A percentile compares a stretch with the other conserved stretches of the same genome.
Evolutionary conservation across 202 grass and related monocot genomes (phyloP).

Genomic region (Digitaria exilis): DNA sequence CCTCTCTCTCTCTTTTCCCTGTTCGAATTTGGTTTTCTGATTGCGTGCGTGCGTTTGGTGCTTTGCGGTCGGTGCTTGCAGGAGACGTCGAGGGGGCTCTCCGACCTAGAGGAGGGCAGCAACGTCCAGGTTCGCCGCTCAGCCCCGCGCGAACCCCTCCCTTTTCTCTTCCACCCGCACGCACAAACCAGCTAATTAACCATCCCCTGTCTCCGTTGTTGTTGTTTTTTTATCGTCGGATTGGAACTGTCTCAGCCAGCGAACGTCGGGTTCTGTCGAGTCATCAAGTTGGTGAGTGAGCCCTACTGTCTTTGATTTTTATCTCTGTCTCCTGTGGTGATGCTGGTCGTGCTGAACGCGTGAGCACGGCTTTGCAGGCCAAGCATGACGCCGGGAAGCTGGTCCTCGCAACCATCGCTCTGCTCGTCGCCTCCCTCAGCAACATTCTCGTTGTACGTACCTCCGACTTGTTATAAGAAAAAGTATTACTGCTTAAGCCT

Average conservation of each 20-base stretch:
- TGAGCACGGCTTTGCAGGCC: slow-evolving; percentile 58
- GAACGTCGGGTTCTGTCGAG: slow-evolving; percentile 83
- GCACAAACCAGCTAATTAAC: background rate
- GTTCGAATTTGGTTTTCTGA: slow-evolving; percentile 17
- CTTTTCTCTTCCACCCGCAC: background rate
- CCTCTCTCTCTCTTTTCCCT: background rate
- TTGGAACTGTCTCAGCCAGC: slow-evolving; percentile 47
- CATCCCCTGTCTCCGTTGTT: background rate
- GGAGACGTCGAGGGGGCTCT: slow-evolving; percentile 55
- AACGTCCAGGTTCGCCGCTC: slow-evolving; percentile 60
- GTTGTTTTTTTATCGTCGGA: background rate
- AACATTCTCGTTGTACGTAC: slow-evolving; percentile 92
- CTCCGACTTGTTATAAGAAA: slow-evolving; percentile 20
- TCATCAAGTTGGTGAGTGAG: slow-evolving; percentile 89
- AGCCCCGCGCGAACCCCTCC: background rate
- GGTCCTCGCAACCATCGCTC: slow-evolving; percentile 71
- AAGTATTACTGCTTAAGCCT: background rate
- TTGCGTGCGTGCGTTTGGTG: background rate
- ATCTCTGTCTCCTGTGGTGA: background rate
- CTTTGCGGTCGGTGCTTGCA: slow-evolving; percentile 22
- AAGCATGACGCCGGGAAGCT: slow-evolving; percentile 79
- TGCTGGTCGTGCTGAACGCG: slow-evolving; percentile 3
- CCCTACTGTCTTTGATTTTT: background rate
- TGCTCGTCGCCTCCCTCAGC: slow-evolving; percentile 80
- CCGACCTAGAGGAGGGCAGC: slow-evolving; percentile 92